These are phyloP conservation scores for Pseudonitzschia multiseries DNA, from an alignment of 108 stramenopile species.

Conservation along the genomic window DNA sequence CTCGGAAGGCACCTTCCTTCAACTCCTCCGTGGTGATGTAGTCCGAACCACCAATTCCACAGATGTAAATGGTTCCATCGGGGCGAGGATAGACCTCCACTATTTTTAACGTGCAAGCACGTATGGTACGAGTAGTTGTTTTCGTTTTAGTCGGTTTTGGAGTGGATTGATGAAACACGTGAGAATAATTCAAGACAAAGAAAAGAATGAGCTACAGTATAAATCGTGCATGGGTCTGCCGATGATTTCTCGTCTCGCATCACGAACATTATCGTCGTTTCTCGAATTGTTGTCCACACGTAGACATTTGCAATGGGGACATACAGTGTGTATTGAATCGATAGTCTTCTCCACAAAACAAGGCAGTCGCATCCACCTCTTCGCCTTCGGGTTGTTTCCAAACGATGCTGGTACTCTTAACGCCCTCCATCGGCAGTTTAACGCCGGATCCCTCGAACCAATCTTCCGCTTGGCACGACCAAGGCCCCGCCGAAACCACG, in stretches of 20 bases:
- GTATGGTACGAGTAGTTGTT: neutral
- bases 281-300: too few species aligned
- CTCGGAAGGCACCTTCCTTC: conserved; percentile 77
- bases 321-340: conserved; percentile 82
- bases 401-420: conserved; percentile 84
- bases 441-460: conserved; percentile 71
- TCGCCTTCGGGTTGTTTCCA: conserved; percentile 66
- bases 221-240: too few species aligned
- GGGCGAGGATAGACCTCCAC: conserved; percentile 87
- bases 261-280: too few species aligned
- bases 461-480: conserved; percentile 77
- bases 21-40: conserved; percentile 85
- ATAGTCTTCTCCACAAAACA: conserved; percentile 95
- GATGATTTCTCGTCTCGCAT: too few species aligned
- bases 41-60: conserved; percentile 94
- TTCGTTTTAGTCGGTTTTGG: neutral
- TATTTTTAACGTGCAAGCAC: conserved; percentile 6
- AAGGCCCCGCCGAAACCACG: conserved; percentile 76
- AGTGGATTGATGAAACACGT: neutral
- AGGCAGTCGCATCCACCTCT: conserved; percentile 88
- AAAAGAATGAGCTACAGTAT: neutral
- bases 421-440: conserved; percentile 82
- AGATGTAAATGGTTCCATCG: conserved; percentile 90
- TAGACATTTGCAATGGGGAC: conserved; percentile 17
- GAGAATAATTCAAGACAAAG: conserved; percentile 6